Conservation (phyloP, 495 filamentous ascomycete genomes). For the Apodospora peruviana region DNA sequence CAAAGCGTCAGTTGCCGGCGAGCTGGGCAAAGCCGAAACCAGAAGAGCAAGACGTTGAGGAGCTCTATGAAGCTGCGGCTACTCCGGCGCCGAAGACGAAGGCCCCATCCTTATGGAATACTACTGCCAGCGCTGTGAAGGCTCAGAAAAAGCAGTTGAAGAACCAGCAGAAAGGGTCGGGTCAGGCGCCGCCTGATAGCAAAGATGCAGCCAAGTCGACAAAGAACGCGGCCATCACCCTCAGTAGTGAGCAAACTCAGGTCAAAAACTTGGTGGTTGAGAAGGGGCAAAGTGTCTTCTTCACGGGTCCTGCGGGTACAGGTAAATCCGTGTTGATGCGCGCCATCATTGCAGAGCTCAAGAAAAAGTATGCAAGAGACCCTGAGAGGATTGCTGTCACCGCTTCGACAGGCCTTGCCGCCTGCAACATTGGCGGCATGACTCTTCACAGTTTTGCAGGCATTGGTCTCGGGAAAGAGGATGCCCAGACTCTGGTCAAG, state of each 20-base stretch:
- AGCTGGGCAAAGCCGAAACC: slow-evolving; percentile 15
- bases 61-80: slow-evolving; percentile 13
- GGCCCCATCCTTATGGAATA: slow-evolving; percentile 61
- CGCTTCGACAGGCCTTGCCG: slow-evolving; percentile 90
- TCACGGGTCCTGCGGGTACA: slow-evolving; percentile 94
- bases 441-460: slow-evolving; percentile 95
- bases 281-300: slow-evolving; percentile 82
- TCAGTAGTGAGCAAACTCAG: slow-evolving; percentile 80
- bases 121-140: slow-evolving; percentile 73
- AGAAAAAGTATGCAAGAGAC: slow-evolving; percentile 65
- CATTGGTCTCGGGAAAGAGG: slow-evolving; percentile 91
- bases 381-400: slow-evolving; percentile 85
- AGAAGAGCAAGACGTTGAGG: slow-evolving; percentile 28
- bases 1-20: slow-evolving; percentile 24
- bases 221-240: slow-evolving; percentile 55
- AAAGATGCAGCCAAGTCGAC: slow-evolving; percentile 26
- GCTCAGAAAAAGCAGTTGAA: slow-evolving; percentile 75
- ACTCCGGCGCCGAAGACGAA: slow-evolving; percentile 35
- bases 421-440: slow-evolving; percentile 93
- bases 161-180: slow-evolving; percentile 41
- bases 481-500: slow-evolving; percentile 72
- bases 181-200: slow-evolving; percentile 29
- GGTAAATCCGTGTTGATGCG: slow-evolving; percentile 95
- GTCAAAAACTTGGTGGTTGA: slow-evolving; percentile 78
- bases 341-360: slow-evolving; percentile 77